phyloP scores from a whole-genome alignment of 305 asterid species.

The Caryopteris hybrid region DNA sequence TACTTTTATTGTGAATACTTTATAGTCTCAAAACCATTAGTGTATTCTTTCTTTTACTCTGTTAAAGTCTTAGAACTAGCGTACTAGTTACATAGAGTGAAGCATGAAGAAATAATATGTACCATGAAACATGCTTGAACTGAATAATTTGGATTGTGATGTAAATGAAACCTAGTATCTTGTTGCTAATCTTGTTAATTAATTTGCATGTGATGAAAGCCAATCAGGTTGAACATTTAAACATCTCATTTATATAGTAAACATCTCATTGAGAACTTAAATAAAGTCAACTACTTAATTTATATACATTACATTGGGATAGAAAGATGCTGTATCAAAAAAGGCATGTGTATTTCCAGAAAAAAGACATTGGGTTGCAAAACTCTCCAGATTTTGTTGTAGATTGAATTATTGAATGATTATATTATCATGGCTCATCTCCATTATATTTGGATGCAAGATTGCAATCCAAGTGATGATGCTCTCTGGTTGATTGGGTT shows the following conservation, averaged over 20 bases:
- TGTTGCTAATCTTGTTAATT: background rate
- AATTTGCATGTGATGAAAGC: background rate
- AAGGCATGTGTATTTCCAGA: background rate
- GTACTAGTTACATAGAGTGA: background rate
- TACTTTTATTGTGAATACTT: background rate
- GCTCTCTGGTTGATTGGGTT: background rate
- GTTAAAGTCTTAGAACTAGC: background rate
- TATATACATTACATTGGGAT: background rate
- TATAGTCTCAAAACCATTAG: background rate
- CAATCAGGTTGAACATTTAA: background rate
- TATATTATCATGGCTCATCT: background rate
- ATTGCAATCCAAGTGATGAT: background rate
- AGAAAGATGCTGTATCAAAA: background rate
- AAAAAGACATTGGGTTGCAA: background rate
- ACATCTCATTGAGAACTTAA: background rate
- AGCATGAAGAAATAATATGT: conserved; percentile 2
- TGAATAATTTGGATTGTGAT: conserved; percentile 7
- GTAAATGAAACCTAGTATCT: background rate
- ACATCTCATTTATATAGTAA: background rate
- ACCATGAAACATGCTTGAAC: background rate
- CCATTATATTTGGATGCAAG: background rate
- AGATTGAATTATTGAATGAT: background rate
- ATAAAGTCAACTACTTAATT: background rate
- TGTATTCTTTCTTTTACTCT: background rate
- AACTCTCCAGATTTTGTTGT: background rate